Evolutionary conservation across 768 basidiomycete genomes (phyloP).

Genomic region (Crepidotus variabilis): DNA sequence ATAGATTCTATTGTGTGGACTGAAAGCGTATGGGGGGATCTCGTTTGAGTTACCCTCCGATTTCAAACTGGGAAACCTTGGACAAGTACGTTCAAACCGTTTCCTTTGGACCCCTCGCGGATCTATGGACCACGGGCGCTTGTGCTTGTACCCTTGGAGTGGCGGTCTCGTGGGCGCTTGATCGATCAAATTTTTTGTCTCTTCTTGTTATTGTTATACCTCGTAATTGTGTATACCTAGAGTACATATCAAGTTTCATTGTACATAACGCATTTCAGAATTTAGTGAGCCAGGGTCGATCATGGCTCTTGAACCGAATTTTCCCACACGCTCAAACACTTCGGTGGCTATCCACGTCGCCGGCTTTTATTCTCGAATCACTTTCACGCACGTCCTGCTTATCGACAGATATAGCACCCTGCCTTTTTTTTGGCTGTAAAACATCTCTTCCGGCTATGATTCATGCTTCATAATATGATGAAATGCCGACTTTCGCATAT

Average conservation of each 20-base stretch:
- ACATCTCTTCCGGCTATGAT: no score
- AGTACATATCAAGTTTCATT: not conserved
- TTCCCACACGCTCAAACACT: not conserved
- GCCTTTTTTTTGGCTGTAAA: no score
- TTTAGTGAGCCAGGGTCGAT: not conserved
- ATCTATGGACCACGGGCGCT: not conserved
- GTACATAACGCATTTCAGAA: no score
- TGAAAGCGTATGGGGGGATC: slow-evolving; percentile 50
- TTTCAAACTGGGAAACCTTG: no score
- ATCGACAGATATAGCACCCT: not conserved
- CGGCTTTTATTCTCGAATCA: not conserved
- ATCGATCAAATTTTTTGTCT: not conserved
- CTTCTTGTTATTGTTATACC: not conserved
- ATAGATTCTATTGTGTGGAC: slow-evolving; percentile 48
- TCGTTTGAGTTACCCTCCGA: slow-evolving; percentile 17
- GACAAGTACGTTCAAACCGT: no score
- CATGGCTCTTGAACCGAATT: not conserved
- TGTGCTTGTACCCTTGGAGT: not conserved
- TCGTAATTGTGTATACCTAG: not conserved
- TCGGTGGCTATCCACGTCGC: not conserved
- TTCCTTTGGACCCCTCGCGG: not conserved
- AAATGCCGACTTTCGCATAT: not conserved
- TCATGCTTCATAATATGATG: not conserved
- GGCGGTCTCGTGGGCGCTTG: no score
- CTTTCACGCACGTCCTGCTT: not conserved